These are phyloP conservation scores for Brettanomyces nanus DNA, from an alignment of 805 yeast genomes.

Conservation along the genomic window DNA sequence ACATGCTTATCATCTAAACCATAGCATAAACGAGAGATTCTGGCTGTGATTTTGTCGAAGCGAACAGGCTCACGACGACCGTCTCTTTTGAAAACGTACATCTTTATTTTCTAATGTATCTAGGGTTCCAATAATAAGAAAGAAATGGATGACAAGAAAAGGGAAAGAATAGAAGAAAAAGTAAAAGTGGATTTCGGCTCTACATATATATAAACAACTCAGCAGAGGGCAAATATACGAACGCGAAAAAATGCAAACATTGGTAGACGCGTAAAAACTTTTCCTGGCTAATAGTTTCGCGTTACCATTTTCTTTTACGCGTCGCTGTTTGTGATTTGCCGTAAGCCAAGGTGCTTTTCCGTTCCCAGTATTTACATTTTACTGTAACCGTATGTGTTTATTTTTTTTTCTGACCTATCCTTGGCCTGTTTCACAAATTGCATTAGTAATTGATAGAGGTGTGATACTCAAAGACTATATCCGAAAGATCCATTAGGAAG, in stretches of 20 bases:
- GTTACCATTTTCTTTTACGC: conserved; percentile 1
- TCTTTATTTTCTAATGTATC: conserved; percentile 22
- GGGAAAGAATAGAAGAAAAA: background rate
- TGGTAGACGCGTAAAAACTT: background rate
- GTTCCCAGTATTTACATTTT: background rate
- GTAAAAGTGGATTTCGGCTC: background rate
- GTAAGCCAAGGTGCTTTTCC: background rate
- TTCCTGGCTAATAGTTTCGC: too few relatives aligned
- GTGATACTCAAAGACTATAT: too few relatives aligned
- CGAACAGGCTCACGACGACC: conserved; percentile 93
- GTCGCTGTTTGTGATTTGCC: background rate
- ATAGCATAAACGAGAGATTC: conserved; percentile 87
- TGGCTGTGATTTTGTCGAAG: conserved; percentile 94
- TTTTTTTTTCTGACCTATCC: background rate
- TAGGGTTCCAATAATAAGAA: too few relatives aligned
- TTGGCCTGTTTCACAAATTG: too few relatives aligned
- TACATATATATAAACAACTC: background rate
- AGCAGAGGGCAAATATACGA: background rate
- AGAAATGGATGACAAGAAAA: too few relatives aligned
- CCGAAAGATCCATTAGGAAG: too few relatives aligned
- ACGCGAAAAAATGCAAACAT: background rate
- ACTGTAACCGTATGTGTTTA: background rate
- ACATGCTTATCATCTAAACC: conserved; percentile 88
- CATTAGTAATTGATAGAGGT: too few relatives aligned
- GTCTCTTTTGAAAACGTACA: conserved; percentile 88